A percentile compares a stretch with the other conserved stretches of the same genome.
phyloP scores from a whole-genome alignment of 1,139 yeast species.

The Sugiyamaella novakii region DNA sequence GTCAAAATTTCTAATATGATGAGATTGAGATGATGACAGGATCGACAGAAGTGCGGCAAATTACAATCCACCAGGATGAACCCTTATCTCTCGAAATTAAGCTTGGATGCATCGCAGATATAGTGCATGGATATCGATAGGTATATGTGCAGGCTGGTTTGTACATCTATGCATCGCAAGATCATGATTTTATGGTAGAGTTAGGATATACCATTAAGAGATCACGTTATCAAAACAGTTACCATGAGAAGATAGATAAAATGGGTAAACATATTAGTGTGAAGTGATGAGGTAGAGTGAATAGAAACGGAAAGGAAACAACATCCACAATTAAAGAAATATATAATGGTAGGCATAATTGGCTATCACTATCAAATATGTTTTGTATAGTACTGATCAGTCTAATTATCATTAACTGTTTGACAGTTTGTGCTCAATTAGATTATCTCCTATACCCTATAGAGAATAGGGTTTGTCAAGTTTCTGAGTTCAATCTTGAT shows the following conservation, averaged over 20 bases:
- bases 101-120: constrained; percentile 13
- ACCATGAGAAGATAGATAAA: neutral
- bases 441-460: constrained; percentile 14
- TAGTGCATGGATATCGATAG: constrained; percentile 2
- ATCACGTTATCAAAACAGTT: neutral
- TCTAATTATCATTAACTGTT: constrained; percentile 3
- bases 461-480: constrained; percentile 21
- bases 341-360: neutral
- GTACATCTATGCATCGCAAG: neutral
- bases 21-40: no score
- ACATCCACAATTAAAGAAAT: no score
- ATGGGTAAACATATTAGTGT: neutral
- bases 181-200: neutral
- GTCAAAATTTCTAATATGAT: neutral
- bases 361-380: constrained; percentile 5
- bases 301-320: no score
- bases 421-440: constrained; percentile 9
- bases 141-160: no score
- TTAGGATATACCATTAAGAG: constrained; percentile 15
- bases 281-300: no score
- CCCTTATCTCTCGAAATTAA: constrained; percentile 14
- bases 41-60: constrained; percentile 3
- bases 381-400: neutral
- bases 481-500: constrained; percentile 13
- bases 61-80: constrained; percentile 6